phyloP scores from a whole-genome alignment of 345 rosid genomes.

The Adansonia digitata region DNA sequence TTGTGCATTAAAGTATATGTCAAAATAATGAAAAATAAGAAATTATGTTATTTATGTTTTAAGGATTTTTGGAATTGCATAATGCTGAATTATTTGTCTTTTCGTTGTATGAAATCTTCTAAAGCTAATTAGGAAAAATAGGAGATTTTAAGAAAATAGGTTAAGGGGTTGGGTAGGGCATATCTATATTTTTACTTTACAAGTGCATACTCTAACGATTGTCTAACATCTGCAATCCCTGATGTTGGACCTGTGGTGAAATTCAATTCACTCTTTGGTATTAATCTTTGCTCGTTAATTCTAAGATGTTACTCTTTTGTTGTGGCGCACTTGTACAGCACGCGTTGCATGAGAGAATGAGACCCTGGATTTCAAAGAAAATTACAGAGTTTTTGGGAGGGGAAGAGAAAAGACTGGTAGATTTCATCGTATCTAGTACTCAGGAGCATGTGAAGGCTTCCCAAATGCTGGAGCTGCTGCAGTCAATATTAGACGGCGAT shows the following conservation, averaged over 20 bases:
- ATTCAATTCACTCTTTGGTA: background rate
- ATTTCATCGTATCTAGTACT: conserved; percentile 79
- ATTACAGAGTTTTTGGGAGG: conserved; percentile 93
- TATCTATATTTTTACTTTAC: background rate
- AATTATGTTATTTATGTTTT: background rate
- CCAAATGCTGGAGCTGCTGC: conserved; percentile 85
- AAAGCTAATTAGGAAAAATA: background rate
- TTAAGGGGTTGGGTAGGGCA: background rate
- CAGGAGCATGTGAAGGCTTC: conserved; percentile 84
- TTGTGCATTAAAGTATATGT: background rate
- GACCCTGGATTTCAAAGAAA: conserved; percentile 98
- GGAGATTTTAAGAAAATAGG: background rate
- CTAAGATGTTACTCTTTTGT: conserved; percentile 14
- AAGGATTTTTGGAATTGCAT: background rate
- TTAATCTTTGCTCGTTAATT: background rate
- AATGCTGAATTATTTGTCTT: background rate
- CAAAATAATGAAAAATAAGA: background rate
- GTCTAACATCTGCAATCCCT: background rate
- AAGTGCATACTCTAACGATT: background rate
- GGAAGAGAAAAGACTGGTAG: conserved; percentile 82
- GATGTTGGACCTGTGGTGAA: background rate
- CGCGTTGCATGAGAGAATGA: conserved; percentile 84
- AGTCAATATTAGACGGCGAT: conserved; percentile 91
- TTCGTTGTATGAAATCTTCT: background rate
- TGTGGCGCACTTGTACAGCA: conserved; percentile 38